Evolutionary conservation across 2,329 filamentous ascomycete genomes (phyloP).

Genomic region (Madurella mycetomatis): DNA sequence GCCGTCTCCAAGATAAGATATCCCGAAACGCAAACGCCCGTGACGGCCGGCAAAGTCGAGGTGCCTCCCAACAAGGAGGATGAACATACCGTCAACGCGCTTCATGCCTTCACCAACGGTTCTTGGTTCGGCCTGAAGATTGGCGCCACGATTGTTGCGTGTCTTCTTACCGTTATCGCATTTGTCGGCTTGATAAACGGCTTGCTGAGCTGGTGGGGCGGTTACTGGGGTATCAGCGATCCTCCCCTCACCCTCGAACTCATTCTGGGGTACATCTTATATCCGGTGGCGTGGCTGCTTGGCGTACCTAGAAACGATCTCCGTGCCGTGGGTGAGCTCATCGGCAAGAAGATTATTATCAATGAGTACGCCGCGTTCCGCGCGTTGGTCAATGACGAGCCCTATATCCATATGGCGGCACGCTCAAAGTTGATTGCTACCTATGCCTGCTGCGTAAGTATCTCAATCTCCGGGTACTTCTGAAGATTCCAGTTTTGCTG

Average conservation of each 20-base stretch:
- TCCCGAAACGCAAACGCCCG: conserved; percentile 79
- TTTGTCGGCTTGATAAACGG: conserved; percentile 70
- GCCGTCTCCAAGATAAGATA: conserved; percentile 87
- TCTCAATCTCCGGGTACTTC: conserved; percentile 35
- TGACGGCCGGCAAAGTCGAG: conserved; percentile 76
- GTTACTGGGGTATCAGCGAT: conserved; percentile 67
- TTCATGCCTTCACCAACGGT: conserved; percentile 82
- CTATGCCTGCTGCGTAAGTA: conserved; percentile 67
- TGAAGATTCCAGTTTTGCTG: conserved; percentile 15
- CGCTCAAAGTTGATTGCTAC: conserved; percentile 79
- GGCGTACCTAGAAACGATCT: conserved; percentile 66
- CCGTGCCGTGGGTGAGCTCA: conserved; percentile 69
- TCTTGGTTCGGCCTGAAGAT: conserved; percentile 85
- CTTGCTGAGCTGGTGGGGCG: conserved; percentile 78
- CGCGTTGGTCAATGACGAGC: conserved; percentile 43
- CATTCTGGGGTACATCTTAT: conserved; percentile 73
- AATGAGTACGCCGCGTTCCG: conserved; percentile 72
- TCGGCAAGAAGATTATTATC: conserved; percentile 75
- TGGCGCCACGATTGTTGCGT: conserved; percentile 74
- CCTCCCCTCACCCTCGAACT: conserved; percentile 66
- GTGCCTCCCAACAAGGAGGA: conserved; percentile 78
- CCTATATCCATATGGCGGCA: conserved; percentile 56
- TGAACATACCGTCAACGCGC: conserved; percentile 68
- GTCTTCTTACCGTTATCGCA: conserved; percentile 78
- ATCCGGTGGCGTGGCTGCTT: conserved; percentile 74